Base-by-base conservation (phyloP, 2,329 filamentous ascomycete species). In the Xylariaceae sp. region DNA sequence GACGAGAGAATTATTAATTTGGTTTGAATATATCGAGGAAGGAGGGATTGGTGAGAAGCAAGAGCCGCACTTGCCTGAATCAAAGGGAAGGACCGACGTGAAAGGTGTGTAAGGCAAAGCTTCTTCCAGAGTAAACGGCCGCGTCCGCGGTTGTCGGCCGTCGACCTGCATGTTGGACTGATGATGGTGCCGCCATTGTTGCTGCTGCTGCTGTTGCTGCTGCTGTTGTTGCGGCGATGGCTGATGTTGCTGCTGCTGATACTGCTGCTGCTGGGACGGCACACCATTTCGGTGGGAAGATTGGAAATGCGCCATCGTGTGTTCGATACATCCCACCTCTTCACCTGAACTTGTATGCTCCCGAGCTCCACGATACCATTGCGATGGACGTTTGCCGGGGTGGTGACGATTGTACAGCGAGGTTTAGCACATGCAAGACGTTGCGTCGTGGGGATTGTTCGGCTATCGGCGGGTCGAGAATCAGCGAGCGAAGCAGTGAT, bases 81-180 rank as follows among this genome's bases (percentile, higher is more conserved):
- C 84, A 73, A 93, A 90, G 2, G 90, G 89, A 55, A 90, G 81
- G 53, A 92, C 88, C 2, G 89, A 91, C 53, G 87, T 89, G 71
- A 93, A 87, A 23, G 90, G 90, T 55, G 89, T 90, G 74, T 87
- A 92, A n/a, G 89, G 88, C 51, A 94, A 78, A 35, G 89, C 89
- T 70, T 94, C 88, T 58, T 88, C 82, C 10, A 94, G 82, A 2
- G 82, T 82, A 70, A 87, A 85, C 1, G 85, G 80, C 57, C 79
- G 67, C 17, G 62, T 66, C 57, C 66, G 67, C 55, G 49, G 45
- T 45, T 68, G 67, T 34, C 58, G 64, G 54, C 66, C 63, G 17
- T 62, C 48, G 30, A 50, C 42, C 44, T 60, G 61, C 52, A 42
- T 5, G 7, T 18, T 30, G 6, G 48, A 42, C 45, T 42, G 42